Base-by-base conservation (phyloP, 73 alveolate species). In the Diophrys appendiculata region DNA sequence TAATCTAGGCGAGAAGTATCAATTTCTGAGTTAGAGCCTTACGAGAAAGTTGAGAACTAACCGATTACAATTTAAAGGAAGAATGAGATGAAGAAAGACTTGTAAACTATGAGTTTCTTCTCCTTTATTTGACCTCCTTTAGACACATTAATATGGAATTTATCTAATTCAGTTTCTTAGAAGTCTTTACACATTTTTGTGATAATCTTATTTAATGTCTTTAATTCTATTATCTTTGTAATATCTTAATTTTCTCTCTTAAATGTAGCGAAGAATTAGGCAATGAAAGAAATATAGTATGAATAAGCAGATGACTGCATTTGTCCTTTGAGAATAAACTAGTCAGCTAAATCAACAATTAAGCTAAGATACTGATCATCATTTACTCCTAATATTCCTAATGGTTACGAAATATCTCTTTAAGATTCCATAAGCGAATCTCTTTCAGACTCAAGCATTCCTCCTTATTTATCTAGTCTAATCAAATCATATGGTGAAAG, bases 71-170 rank as follows among this genome's bases (percentile, higher is more conserved):
- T 72, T 1, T 78, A 78, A 14, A 78, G 72, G 26, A 78, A 34
- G 75, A 29, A 78, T 23, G 53, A 68, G 71, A 68, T 29, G 72
- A 33, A 78, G 80, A 78, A 78, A 56, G 29, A 78, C 54, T 68
- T 78, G 72, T 78, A 78, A 24, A 78, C 27, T 0, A 78, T 8
- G 1, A 31, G 2, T 33, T 68, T 78, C 65, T 55, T 65, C 33
- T 65, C 23, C 29, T 23, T 13, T 8, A 24, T n/a, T n/a, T n/a
- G 43, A 32, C 68, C 80, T 11, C 28, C 75, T 18, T 31, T 60
- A 23, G 71, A 60, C 2, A 31, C n/a, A n/a, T 60, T 3, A 60
- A 31, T 3, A 60, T 60, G 71, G 25, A 60, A 31, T 31, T 60
- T 27, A 23, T 31, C 13, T 27, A 27, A 60, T 60, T 31, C 71